Evolutionary conservation across 2,329 filamentous ascomycete species (phyloP).

Genomic region (Immersiporthe knoxdaviesiana): DNA sequence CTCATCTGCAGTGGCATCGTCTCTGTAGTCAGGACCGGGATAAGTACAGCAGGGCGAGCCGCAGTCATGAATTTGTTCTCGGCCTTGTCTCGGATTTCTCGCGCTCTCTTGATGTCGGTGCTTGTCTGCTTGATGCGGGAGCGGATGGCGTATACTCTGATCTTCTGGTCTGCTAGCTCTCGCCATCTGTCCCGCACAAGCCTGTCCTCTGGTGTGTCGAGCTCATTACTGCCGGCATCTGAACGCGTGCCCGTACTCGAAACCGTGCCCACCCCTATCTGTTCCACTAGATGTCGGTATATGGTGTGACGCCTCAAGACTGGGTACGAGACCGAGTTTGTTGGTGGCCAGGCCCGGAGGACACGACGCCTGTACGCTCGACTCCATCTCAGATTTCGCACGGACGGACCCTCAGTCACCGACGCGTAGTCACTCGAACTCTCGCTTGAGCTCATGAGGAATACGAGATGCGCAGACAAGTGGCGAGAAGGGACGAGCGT

Average conservation of each 20-base stretch:
- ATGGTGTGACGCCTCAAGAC: not conserved
- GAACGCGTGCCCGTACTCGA: not conserved
- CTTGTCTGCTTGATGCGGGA: not conserved
- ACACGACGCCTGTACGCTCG: not conserved
- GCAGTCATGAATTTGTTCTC: not conserved
- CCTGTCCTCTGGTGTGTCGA: not conserved
- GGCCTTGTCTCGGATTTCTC: not conserved
- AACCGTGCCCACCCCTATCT: not conserved
- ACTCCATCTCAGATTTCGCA: not conserved
- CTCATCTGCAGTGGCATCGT: not conserved
- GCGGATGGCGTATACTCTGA: not conserved
- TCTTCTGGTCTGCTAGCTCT: not conserved
- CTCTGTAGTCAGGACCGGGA: not conserved
- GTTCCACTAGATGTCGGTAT: not conserved
- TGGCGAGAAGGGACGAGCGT: not conserved
- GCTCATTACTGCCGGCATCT: not conserved
- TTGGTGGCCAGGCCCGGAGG: not conserved
- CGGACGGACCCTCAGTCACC: not conserved
- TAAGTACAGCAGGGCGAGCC: not conserved
- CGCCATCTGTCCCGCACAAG: not conserved
- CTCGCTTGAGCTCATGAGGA: slow-evolving; percentile 1
- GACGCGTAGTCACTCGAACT: not conserved
- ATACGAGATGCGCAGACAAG: not conserved
- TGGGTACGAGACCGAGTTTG: not conserved
- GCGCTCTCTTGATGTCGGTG: not conserved